Base-by-base conservation (phyloP, 2,329 filamentous ascomycete species). In the Ophiostoma piceae region DNA sequence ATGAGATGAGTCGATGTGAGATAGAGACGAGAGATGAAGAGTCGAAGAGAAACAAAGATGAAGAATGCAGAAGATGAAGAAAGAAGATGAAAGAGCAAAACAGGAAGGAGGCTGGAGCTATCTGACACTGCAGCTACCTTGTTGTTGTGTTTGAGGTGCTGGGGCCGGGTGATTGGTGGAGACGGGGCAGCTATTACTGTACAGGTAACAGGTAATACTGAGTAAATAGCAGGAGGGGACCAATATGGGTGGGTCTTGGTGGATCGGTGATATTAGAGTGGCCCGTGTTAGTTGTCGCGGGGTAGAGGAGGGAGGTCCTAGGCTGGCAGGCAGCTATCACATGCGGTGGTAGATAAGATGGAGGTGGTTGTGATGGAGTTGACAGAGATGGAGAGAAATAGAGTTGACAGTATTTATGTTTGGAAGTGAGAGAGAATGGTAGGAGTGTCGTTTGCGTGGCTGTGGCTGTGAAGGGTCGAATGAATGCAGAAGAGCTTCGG, bases 211-310 rank as follows among this genome's bases (percentile, higher is more conserved):
- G 41, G 41, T 14, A 14, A 14, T 29, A 29, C 26, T 60, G 35
- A 16, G 26, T 29, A 16, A 1, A 1, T 32, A 12, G 26, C 32
- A 29, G 60, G 60, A 64, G 32, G 60, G 60, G 60, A 64, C 60
- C 60, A 64, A 64, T 37, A 29, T 19, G 29, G 14, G 60, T 64
- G 60, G 29, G 60, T 37, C 60, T 35, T 35, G 16, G 60, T 37
- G 60, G 32, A n/a, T 14, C 26, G n/a, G 16, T 29, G 32, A 12
- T 41, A 2, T 41, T 29, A 35, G 29, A 11, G 29, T 35, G 29
- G 60, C 12, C 60, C 60, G 60, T 64, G 60, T 64, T 64, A 64
- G 60, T 64, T 22, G 60, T 64, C 60, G 60, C 60, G 60, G 60
- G 60, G 60, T 64, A 62, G 51, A 35, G 35, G 35, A 57, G n/a